phyloP scores from a whole-genome alignment of 2,329 filamentous ascomycete genomes.

The Colletotrichum noveboracense region DNA sequence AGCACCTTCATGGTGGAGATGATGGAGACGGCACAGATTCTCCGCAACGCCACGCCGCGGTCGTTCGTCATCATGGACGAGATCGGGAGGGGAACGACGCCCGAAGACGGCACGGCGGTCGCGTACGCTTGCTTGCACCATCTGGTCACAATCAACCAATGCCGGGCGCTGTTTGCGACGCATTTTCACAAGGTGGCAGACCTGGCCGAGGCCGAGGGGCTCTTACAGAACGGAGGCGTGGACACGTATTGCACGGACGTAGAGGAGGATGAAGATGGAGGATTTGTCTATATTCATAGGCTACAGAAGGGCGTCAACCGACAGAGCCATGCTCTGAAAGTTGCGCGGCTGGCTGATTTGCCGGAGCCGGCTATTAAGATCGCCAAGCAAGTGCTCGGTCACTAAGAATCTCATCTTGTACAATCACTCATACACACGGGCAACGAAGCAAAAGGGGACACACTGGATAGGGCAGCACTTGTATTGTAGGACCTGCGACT shows the following conservation, averaged over 20 bases:
- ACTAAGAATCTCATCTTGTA: background rate
- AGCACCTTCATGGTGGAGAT: slow-evolving; percentile 99
- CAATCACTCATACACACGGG: background rate
- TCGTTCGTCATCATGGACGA: slow-evolving; percentile 99
- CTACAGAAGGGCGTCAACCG: slow-evolving; percentile 83
- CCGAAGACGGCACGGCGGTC: slow-evolving; percentile 88
- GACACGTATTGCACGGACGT: slow-evolving; percentile 91
- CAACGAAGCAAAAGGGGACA: background rate
- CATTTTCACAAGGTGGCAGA: slow-evolving; percentile 90
- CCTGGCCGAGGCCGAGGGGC: slow-evolving; percentile 63
- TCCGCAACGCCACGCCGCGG: slow-evolving; percentile 80
- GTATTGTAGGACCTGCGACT: slow-evolving; percentile 4
- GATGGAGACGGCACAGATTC: slow-evolving; percentile 91
- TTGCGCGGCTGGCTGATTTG: slow-evolving; percentile 85
- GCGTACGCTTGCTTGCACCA: slow-evolving; percentile 89
- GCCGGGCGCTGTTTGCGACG: slow-evolving; percentile 88
- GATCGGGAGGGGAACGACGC: slow-evolving; percentile 92
- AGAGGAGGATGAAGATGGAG: slow-evolving; percentile 70
- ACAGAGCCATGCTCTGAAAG: slow-evolving; percentile 90
- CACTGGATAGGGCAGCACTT: background rate
- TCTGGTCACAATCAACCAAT: slow-evolving; percentile 77
- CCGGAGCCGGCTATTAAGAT: slow-evolving; percentile 74
- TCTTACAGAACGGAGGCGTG: slow-evolving; percentile 50
- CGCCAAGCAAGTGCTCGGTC: slow-evolving; percentile 63
- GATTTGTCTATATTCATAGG: slow-evolving; percentile 87